Evolutionary conservation across 2,329 filamentous ascomycete species (phyloP).

Genomic region (Diplodia seriata): DNA sequence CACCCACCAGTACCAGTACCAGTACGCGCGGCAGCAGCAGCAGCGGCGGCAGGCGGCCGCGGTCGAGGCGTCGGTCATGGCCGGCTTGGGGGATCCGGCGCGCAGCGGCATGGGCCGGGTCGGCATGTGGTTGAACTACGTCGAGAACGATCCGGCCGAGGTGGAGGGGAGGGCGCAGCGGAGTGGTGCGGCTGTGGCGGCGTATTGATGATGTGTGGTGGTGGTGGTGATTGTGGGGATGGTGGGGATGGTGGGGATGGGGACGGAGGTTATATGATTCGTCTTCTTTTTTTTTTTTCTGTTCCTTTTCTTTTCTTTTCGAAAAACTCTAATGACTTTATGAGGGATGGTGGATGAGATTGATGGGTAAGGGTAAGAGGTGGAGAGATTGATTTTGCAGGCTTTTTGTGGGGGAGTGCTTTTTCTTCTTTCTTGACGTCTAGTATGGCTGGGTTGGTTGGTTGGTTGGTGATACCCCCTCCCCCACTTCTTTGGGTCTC

Average conservation of each 20-base stretch:
- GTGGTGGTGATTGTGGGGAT: not conserved
- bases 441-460: not conserved
- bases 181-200: slow-evolving; percentile 12
- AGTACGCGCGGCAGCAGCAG: not conserved
- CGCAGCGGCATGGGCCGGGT: slow-evolving; percentile 46
- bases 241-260: not conserved
- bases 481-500: not conserved
- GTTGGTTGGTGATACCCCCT: slow-evolving; percentile 1
- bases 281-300: not conserved
- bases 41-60: not conserved
- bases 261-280: not conserved
- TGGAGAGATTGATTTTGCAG: not conserved
- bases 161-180: slow-evolving; percentile 36
- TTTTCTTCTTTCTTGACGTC: not conserved
- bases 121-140: slow-evolving; percentile 49
- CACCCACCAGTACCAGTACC: not conserved
- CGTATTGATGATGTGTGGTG: slow-evolving; percentile 9
- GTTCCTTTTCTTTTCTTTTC: not conserved
- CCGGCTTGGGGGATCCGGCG: slow-evolving; percentile 42
- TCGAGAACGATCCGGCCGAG: slow-evolving; percentile 47
- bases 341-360: not conserved
- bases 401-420: not conserved
- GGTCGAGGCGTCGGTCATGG: slow-evolving; percentile 46
- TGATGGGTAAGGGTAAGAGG: not conserved
- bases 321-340: not conserved